Evolutionary conservation across 2,329 filamentous ascomycete genomes (phyloP), one percentile per base, ranked within the genome.

Genomic region (Pyricularia sp.): DNA sequence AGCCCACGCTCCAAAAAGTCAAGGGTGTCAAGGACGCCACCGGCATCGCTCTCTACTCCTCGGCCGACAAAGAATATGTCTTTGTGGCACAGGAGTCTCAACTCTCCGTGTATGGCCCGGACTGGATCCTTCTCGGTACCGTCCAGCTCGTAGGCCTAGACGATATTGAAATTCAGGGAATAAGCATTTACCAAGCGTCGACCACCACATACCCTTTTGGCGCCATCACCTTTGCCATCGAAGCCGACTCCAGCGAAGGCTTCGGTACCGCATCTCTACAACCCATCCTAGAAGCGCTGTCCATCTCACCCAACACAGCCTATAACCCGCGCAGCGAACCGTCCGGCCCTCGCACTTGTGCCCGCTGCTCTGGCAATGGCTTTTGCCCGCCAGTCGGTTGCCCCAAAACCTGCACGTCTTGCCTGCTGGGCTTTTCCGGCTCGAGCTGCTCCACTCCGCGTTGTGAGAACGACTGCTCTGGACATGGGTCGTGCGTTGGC

Each of bases 401-500:
- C 16, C n/a, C n/a, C 49, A 70, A 70, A 0, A 8, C 24, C 24
- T 80, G 78, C 65, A 71, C 73, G 7, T 24, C 53, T 4, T 81
- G 78, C 66, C 80, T 81, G 64, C 72, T 77, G 2, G 78, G 79
- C 3, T 78, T 76, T n/a, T 57, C 70, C 0, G 78, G 78, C 2
- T 68, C 65, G 0, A 68, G 66, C 0, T 80, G 79, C 66, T 66
- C 67, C 4, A 67, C 71, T 4, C 72, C 77, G 63, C 75, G 73
- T 1, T 81, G 79, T 65, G 70, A 68, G 1, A 71, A 78, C 40
- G 69, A 75, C 66, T 81, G 78, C 68, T 78, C 76, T 4, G 72
- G 72, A 0, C 75, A 75, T 44, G 79, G 78, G 1, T 71, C 70
- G 10, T 81, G 78, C 53, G 68, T 77, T 4, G 77, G 77, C 1